Percentiles rank a stretch among this genome's conserved stretches.
Evolutionary conservation across 2,329 filamentous ascomycete species (phyloP).

Genomic region (Trichoderma simmonsii): DNA sequence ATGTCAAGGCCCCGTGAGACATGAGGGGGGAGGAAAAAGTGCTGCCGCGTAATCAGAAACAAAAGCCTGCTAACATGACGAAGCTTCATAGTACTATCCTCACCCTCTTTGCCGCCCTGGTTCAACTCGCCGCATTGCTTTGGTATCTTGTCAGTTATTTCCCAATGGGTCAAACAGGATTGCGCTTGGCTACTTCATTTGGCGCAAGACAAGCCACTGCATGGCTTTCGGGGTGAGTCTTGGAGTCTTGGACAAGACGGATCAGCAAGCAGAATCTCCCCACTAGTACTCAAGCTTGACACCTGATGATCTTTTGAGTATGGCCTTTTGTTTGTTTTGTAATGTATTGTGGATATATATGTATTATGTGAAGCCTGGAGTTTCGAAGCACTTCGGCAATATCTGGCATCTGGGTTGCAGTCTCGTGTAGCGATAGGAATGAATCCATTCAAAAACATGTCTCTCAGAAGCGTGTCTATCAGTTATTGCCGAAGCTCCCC

Average conservation of each 20-base stretch:
- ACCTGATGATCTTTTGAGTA: background rate
- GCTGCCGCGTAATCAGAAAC: background rate
- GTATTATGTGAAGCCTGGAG: background rate
- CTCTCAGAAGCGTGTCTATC: background rate
- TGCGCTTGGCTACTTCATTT: conserved; percentile 82
- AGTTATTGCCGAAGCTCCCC: background rate
- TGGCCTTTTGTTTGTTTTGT: background rate
- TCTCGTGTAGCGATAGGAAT: background rate
- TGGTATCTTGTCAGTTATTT: conserved; percentile 99
- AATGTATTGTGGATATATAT: background rate
- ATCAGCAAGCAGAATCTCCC: background rate
- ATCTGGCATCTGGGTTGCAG: background rate
- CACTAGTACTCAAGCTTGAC: background rate
- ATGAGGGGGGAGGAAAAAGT: background rate
- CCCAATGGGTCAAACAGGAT: conserved; percentile 87
- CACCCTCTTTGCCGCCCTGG: conserved; percentile 77
- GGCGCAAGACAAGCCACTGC: conserved; percentile 79
- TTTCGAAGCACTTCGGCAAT: background rate
- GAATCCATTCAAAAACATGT: background rate
- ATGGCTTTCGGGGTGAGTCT: conserved; percentile 75
- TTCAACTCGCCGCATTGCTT: conserved; percentile 76
- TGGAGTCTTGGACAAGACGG: conserved; percentile 8
- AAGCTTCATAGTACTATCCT: conserved; percentile 82
- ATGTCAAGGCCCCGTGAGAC: conserved; percentile 44
- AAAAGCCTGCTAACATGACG: conserved; percentile 6